Percentiles rank a stretch among this genome's conserved stretches.
phyloP scores from a whole-genome alignment of 2,329 filamentous ascomycete genomes.

The Bipolaris gigantea region DNA sequence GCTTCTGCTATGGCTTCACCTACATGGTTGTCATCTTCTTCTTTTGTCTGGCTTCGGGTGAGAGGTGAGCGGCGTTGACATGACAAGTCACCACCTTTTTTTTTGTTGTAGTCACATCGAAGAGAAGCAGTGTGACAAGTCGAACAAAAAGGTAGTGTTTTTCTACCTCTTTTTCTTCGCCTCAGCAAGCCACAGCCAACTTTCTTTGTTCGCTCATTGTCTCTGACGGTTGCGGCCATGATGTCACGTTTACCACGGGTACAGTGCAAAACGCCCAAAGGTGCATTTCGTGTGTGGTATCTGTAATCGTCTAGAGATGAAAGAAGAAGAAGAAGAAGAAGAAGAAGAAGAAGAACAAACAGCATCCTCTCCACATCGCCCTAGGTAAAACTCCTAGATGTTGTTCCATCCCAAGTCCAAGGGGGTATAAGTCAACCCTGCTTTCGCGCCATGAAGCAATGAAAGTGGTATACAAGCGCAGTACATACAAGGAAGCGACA shows the following conservation, averaged over 20 bases:
- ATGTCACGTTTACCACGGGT: background rate
- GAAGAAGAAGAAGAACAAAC: too few relatives aligned
- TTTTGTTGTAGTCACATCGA: background rate
- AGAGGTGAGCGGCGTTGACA: background rate
- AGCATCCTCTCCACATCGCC: background rate
- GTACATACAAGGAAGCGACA: constrained; percentile 4
- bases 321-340: background rate
- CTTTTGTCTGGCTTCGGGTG: background rate
- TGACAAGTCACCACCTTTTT: background rate
- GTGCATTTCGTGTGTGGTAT: background rate
- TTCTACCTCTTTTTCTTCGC: background rate
- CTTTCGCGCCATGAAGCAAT: constrained; percentile 10
- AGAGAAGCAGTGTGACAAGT: background rate
- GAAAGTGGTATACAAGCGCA: constrained; percentile 23
- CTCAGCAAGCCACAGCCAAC: background rate
- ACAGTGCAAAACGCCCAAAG: background rate
- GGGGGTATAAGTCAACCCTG: constrained; percentile 18
- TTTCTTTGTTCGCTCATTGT: background rate
- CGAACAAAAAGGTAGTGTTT: background rate
- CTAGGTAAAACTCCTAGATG: constrained; percentile 4
- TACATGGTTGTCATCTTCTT: background rate
- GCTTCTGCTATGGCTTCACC: too few relatives aligned
- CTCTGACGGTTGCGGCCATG: too few relatives aligned
- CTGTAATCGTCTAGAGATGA: constrained; percentile 3
- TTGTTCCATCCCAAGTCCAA: constrained; percentile 9